Base-by-base conservation (phyloP, 2,329 filamentous ascomycete genomes). In the Pseudocercospora fijiensis region DNA sequence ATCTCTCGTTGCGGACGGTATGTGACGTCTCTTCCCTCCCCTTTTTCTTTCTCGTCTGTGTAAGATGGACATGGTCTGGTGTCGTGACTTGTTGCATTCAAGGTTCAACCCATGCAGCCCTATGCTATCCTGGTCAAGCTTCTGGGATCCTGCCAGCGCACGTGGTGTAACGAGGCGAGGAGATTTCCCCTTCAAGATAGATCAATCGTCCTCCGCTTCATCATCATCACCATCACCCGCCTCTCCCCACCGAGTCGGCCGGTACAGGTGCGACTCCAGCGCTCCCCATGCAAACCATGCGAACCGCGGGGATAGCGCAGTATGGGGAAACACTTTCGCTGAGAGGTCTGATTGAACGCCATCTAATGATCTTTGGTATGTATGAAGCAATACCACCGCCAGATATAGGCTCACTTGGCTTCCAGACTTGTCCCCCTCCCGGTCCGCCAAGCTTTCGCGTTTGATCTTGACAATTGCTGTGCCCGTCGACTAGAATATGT, bases 391-490 rank as follows among this genome's bases (percentile, higher is more conserved):
- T 24, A 52, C 18, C 4, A n/a, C 20, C n/a, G 49, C 16, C 24
- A n/a, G 18, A 37, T 24, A 47, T 22, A 37, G 13, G 2, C 33
- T 9, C 43, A 20, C 22, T 26, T n/a, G 49, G 13, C 4, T 27
- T 52, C 24, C n/a, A 26, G 49, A 26, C 24, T n/a, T n/a, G 4
- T n/a, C 24, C 24, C 27, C 2, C 9, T 1, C 47, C 49, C 26
- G 18, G 49, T 27, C 16, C 11, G 57, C 57, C 57, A 60, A 60
- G 57, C 16, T 37, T 24, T 53, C 24, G 10, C 24, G 57, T 60
- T 60, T 60, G 57, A 52, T 30, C 22, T 60, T 51, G 57, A 60
- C 43, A 52, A 58, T 13, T 47, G 30, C 24, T 24, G 43, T 47
- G 33, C 57, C 18, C 22, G 49, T 52, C 24, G 9, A 52, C 13